Evolutionary conservation across 2,329 filamentous ascomycete genomes (phyloP).

Genomic region (Balansia obtecta): DNA sequence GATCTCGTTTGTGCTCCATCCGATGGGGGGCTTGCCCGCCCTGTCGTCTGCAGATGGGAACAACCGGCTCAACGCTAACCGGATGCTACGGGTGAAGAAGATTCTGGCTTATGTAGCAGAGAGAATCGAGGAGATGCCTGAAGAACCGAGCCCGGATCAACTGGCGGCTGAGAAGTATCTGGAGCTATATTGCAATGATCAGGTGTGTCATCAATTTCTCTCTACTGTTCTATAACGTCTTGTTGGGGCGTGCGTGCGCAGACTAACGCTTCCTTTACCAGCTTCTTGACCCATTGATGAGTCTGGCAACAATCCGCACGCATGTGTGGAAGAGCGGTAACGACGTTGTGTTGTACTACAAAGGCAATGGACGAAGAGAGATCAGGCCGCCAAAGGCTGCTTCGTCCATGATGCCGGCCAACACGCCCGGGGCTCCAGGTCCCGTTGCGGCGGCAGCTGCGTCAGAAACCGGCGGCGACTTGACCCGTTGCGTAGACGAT

Average conservation of each 20-base stretch:
- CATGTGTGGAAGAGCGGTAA: conserved; percentile 94
- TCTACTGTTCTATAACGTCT: background rate
- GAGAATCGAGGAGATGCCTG: conserved; percentile 63
- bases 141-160: conserved; percentile 43
- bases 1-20: conserved; percentile 85
- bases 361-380: conserved; percentile 73
- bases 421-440: conserved; percentile 11
- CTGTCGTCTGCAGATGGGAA: conserved; percentile 69
- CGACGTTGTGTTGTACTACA: conserved; percentile 85
- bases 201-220: conserved; percentile 41
- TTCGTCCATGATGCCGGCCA: conserved; percentile 9
- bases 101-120: conserved; percentile 87
- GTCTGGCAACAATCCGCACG: conserved; percentile 79
- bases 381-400: conserved; percentile 18
- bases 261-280: conserved; percentile 16
- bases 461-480: conserved; percentile 4
- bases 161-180: conserved; percentile 84
- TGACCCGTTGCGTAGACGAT: background rate
- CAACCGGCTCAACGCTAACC: conserved; percentile 86
- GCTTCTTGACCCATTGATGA: conserved; percentile 72
- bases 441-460: conserved; percentile 10
- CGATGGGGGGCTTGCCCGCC: conserved; percentile 60
- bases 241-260: background rate
- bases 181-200: conserved; percentile 87
- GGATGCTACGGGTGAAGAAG: conserved; percentile 93